Conservation (phyloP, 176 grass and related monocot genomes). For the Musa schizocarpa region DNA sequence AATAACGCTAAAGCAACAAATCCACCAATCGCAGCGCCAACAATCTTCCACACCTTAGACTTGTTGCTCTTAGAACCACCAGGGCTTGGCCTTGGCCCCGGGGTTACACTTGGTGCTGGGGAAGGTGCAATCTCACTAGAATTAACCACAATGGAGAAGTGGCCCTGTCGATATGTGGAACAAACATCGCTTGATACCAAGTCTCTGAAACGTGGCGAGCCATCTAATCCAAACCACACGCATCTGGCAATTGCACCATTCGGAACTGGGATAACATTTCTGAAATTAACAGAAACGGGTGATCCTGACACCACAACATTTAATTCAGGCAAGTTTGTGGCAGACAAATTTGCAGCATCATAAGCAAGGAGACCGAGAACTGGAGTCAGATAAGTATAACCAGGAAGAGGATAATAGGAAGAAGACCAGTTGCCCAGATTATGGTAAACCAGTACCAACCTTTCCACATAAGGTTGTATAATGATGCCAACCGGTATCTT, state of each 20-base stretch:
- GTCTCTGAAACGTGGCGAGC: slow-evolving; percentile 45
- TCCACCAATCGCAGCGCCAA: slow-evolving; percentile 33
- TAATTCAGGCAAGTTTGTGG: slow-evolving; percentile 40
- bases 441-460: slow-evolving; percentile 72
- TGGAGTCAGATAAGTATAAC: slow-evolving; percentile 72
- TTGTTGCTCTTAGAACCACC: slow-evolving; percentile 28
- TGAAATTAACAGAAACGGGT: slow-evolving; percentile 41
- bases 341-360: slow-evolving; percentile 59
- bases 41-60: slow-evolving; percentile 60
- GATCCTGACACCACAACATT: slow-evolving; percentile 34
- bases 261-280: slow-evolving; percentile 20
- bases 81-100: slow-evolving; percentile 10
- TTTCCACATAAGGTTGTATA: slow-evolving; percentile 65
- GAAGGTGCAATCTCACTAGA: slow-evolving; percentile 45
- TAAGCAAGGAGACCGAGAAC: slow-evolving; percentile 66
- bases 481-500: slow-evolving; percentile 46
- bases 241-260: slow-evolving; percentile 33
- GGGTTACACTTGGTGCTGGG: slow-evolving; percentile 23
- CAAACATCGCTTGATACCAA: slow-evolving; percentile 38
- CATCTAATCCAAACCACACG: slow-evolving; percentile 58
- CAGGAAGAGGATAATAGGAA: slow-evolving; percentile 52
- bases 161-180: slow-evolving; percentile 41
- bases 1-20: slow-evolving; percentile 31
- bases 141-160: slow-evolving; percentile 81
- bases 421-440: slow-evolving; percentile 39